Evolutionary conservation across 1,284 basidiomycete genomes (phyloP).

Genomic region (Boletellus deceptivus): DNA sequence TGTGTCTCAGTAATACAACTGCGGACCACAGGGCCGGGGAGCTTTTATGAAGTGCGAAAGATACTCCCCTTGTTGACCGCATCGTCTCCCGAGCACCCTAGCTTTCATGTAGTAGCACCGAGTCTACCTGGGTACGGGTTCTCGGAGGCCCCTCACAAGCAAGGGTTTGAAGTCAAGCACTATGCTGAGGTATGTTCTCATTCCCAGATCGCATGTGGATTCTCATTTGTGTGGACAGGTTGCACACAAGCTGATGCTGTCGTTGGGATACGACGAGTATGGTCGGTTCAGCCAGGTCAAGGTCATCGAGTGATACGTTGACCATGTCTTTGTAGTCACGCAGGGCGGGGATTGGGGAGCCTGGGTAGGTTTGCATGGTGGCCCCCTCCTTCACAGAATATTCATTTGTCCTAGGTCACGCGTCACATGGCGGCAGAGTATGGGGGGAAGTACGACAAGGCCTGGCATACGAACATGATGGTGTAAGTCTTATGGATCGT

Average conservation of each 20-base stretch:
- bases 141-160: constrained; percentile 42
- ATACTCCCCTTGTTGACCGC: constrained; percentile 49
- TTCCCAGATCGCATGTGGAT: no score
- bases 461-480: constrained; percentile 47
- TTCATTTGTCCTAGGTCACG: constrained; percentile 36
- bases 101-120: constrained; percentile 56
- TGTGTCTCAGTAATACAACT: constrained; percentile 8
- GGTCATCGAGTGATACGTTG: not conserved
- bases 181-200: constrained; percentile 39
- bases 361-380: constrained; percentile 29
- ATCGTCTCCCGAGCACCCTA: constrained; percentile 43
- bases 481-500: constrained; percentile 23
- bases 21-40: constrained; percentile 48
- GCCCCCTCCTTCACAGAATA: not conserved
- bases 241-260: constrained; percentile 51
- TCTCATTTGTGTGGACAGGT: constrained; percentile 8
- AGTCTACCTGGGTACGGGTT: constrained; percentile 57
- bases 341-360: constrained; percentile 57
- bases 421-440: constrained; percentile 40
- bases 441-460: constrained; percentile 41
- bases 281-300: constrained; percentile 31
- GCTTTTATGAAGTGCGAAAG: constrained; percentile 55
- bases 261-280: constrained; percentile 52
- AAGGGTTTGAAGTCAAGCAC: constrained; percentile 36
- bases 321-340: constrained; percentile 35